Base-by-base conservation (phyloP, 106 monocot genomes). In the Apostasia ramifera region DNA sequence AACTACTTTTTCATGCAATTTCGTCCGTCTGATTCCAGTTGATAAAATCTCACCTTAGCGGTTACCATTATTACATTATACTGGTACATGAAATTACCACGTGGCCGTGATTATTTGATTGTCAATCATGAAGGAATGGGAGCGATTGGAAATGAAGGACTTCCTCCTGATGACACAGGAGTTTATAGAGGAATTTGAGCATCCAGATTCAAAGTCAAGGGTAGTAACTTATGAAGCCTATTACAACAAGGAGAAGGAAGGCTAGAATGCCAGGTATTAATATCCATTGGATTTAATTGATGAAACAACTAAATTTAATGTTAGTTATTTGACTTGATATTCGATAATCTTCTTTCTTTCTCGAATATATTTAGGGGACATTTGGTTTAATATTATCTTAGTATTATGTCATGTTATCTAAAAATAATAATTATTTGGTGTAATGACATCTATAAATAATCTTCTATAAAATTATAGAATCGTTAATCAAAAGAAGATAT, bases 91-190 rank as follows among this genome's bases (percentile, higher is more conserved):
- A 40, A 59, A 59, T 39, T 59, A 37, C 6, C 9, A 59, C 39
- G 8, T 40, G 59, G 37, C 11, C 40, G 11, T 7, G 11, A n/a
- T 2, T 49, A 26, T 38, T 55, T 51, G 4, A 39, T 10, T 37
- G 0, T 8, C 26, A 8, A 37, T 42, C 15, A 15, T 49, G 50
- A 50, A 84, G 90, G 81, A 86, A 69, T 86, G 86, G 90, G 79
- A 79, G 68, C 66, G 59, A 53, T n/a, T 81, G 66, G 78, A 86
- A 65, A 69, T 81, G 77, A 78, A 83, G 61, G 86, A 81, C 48
- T 90, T 86, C 63, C 45, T 86, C 59, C 70, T 42, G 14, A 90
- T 90, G 90, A 90, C 86, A 1, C 14, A 44, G 9, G 78, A 61
- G 1, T 90, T 81, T 13, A 52, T 81, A 66, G 59, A 79, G 41